Evolutionary conservation across 495 filamentous ascomycete species (phyloP).

Genomic region (Penicillium flavigenum): DNA sequence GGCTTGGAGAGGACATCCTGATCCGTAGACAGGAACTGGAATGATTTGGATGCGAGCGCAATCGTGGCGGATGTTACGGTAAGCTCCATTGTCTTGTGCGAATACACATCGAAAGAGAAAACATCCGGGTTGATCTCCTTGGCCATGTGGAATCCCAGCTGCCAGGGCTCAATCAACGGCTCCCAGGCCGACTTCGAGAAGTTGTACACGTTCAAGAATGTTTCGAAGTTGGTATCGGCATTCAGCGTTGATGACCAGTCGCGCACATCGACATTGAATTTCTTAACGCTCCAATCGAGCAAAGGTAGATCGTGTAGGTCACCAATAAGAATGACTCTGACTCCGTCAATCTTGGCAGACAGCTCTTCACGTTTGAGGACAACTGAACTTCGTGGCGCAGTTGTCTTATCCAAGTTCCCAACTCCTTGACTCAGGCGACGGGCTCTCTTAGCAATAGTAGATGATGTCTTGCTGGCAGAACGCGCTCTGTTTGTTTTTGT

Average conservation of each 20-base stretch:
- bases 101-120: conserved; percentile 80
- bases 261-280: conserved; percentile 75
- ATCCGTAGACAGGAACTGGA: conserved; percentile 82
- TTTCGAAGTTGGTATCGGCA: conserved; percentile 85
- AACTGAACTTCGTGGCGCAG: conserved; percentile 44
- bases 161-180: conserved; percentile 94
- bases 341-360: conserved; percentile 78
- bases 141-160: conserved; percentile 84
- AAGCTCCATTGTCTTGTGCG: conserved; percentile 84
- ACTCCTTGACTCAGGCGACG: conserved; percentile 41
- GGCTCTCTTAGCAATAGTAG: conserved; percentile 53
- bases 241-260: conserved; percentile 90
- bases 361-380: conserved; percentile 79
- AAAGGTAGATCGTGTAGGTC: conserved; percentile 93
- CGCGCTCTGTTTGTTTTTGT: conserved; percentile 56
- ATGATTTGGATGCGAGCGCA: conserved; percentile 86
- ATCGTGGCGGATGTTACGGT: conserved; percentile 94
- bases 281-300: conserved; percentile 89
- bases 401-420: conserved; percentile 23
- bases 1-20: conserved; percentile 95
- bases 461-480: conserved; percentile 62
- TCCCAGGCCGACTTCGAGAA: conserved; percentile 99
- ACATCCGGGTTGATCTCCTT: conserved; percentile 72
- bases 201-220: conserved; percentile 95
- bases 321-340: conserved; percentile 90